Evolutionary conservation across 106 monocot species (phyloP), one percentile per base, ranked within the genome.

Genomic region (Apostasia shenzhenica): DNA sequence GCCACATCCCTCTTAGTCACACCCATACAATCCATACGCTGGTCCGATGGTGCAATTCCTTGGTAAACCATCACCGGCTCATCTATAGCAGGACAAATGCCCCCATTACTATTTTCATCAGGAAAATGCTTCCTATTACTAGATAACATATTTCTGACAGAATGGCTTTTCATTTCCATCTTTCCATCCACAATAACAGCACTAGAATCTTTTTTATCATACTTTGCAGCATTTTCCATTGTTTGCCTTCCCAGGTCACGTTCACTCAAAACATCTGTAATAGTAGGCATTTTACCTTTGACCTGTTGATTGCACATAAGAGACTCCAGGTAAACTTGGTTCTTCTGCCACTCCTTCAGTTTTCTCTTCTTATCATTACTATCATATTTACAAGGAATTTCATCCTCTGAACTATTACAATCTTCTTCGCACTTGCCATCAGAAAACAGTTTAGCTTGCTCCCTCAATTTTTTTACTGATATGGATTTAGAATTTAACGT

Each of bases 331-430:
- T 70, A 65, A 48, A 42, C 61, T 47, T 48, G 71, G 76, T 52
- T 76, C 11, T 73, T 81, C 69, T 83, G 75, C 63, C 55, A 75
- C 49, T 79, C 86, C 74, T 82, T 81, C 48, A 81, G 37, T 76
- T 80, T 84, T 66, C 84, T 75, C 65, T 87, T 87, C 67, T 82
- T 82, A 66, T 55, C 59, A 75, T 63, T 61, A 39, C 54, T 45
- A 54, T 72, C 75, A 44, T 47, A n/a, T 26, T 52, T 73, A 57
- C 45, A 47, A 9, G 74, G 69, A 41, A 69, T 85, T 67, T 85
- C 73, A 9, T 44, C 26, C 57, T 71, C 63, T 69, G 73, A 72
- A 40, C 37, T 37, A 46, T 62, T 66, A 48, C 38, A 43, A 63
- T 75, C 57, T 67, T 82, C 82, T 67, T 87, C 76, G 5, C 54